A percentile compares a stretch with the other conserved stretches of the same genome.
These are phyloP conservation scores for Shiraia bambusicola DNA, from an alignment of 2,329 filamentous ascomycete genomes.

Conservation along the genomic window DNA sequence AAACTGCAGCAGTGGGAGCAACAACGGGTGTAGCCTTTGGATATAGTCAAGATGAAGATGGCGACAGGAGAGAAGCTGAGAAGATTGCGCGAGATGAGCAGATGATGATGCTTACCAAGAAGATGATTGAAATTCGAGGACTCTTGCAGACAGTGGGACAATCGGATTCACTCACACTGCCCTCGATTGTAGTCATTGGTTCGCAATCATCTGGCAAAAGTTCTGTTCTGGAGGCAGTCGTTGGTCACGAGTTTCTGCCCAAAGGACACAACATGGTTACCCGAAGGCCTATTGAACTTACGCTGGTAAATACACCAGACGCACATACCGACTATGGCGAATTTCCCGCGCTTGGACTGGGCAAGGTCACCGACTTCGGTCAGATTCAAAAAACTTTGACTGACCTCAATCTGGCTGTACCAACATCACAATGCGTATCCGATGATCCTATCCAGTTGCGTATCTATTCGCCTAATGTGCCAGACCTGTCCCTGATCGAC, in stretches of 20 bases:
- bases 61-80: constrained; percentile 64
- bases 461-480: constrained; percentile 93
- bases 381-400: constrained; percentile 92
- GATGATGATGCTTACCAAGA: constrained; percentile 98
- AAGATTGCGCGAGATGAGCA: constrained; percentile 85
- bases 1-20: constrained; percentile 63
- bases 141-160: constrained; percentile 91
- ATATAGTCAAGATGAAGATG: constrained; percentile 68
- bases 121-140: constrained; percentile 98
- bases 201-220: constrained; percentile 98
- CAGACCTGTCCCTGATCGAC: constrained; percentile 93
- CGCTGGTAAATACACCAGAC: constrained; percentile 90
- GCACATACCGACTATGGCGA: constrained; percentile 89
- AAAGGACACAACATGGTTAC: constrained; percentile 99
- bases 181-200: constrained; percentile 98
- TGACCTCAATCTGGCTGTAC: constrained; percentile 90
- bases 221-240: constrained; percentile 93
- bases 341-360: constrained; percentile 86
- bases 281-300: constrained; percentile 90
- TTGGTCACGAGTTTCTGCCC: constrained; percentile 94
- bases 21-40: constrained; percentile 78
- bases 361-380: constrained; percentile 87
- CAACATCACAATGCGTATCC: constrained; percentile 86
- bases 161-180: constrained; percentile 81
- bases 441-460: constrained; percentile 96